A percentile compares a stretch with the other conserved stretches of the same genome.
phyloP scores from a whole-genome alignment of 176 grass and related monocot genomes.

The Rhynchospora tenuis region DNA sequence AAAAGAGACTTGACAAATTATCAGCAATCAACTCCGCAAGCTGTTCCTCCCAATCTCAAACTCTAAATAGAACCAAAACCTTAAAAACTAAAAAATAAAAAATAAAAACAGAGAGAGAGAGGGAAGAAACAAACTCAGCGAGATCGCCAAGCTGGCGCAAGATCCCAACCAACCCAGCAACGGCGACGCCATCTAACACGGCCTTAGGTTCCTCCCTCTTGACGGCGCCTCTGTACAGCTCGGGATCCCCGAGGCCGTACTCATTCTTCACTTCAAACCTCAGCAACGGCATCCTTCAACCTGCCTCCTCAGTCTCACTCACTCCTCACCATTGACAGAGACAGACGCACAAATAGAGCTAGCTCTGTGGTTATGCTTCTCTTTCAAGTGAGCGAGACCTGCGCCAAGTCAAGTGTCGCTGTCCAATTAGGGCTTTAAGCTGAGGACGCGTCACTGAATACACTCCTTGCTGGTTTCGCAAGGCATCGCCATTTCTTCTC shows the following conservation, averaged over 20 bases:
- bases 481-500: slow-evolving; percentile 15
- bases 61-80: slow-evolving; percentile 11
- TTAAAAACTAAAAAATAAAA: background rate
- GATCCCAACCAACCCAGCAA: slow-evolving; percentile 94
- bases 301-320: background rate
- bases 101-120: background rate
- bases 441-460: slow-evolving; percentile 11
- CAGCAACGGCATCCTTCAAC: slow-evolving; percentile 64
- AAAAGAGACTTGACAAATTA: background rate
- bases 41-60: background rate
- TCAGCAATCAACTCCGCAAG: background rate
- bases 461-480: slow-evolving; percentile 25
- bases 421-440: slow-evolving; percentile 27
- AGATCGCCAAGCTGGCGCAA: slow-evolving; percentile 98
- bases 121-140: slow-evolving; percentile 54
- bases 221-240: slow-evolving; percentile 45
- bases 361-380: background rate
- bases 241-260: slow-evolving; percentile 72
- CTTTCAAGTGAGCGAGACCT: background rate
- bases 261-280: slow-evolving; percentile 92
- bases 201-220: slow-evolving; percentile 76
- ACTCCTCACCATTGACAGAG: slow-evolving; percentile 23
- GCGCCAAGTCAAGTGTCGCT: slow-evolving; percentile 19
- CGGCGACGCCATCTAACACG: slow-evolving; percentile 85
- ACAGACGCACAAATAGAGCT: background rate